phyloP scores from a whole-genome alignment of 768 basidiomycete species.

The Hypholoma fasciculare region DNA sequence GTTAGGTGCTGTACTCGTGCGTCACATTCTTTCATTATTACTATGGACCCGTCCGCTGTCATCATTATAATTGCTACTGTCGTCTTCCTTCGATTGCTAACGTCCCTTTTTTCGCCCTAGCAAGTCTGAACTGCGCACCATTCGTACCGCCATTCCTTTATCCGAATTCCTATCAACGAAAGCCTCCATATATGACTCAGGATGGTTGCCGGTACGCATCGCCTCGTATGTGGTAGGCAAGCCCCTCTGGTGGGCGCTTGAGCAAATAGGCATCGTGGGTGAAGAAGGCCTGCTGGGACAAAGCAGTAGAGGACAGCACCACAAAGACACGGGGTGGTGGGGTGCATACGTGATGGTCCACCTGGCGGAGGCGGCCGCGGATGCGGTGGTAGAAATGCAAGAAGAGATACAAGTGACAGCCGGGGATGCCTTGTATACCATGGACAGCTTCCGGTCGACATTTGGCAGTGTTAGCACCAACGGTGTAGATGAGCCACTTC shows the following conservation, averaged over 20 bases:
- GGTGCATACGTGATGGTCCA: conserved; percentile 72
- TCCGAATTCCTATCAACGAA: conserved; percentile 55
- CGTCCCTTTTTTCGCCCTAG: conserved; percentile 39
- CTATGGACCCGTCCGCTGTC: too few species aligned
- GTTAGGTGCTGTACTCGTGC: conserved; percentile 71
- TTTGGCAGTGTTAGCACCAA: conserved; percentile 49
- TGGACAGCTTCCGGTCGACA: conserved; percentile 56
- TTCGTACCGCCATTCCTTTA: conserved; percentile 45
- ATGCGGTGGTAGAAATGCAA: conserved; percentile 49
- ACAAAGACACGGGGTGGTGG: conserved; percentile 52
- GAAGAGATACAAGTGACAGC: conserved; percentile 42
- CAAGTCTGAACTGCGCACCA: conserved; percentile 67
- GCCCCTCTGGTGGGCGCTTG: conserved; percentile 86
- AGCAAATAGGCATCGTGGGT: conserved; percentile 71
- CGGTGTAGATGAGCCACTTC: conserved; percentile 35
- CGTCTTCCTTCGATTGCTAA: conserved; percentile 4
- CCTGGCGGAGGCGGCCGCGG: conserved; percentile 68
- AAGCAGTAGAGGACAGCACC: conserved; percentile 19
- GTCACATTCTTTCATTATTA: conserved; percentile 27
- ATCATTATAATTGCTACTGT: too few species aligned
- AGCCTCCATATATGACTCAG: conserved; percentile 66
- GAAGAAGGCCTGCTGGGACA: conserved; percentile 50
- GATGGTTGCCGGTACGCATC: conserved; percentile 69
- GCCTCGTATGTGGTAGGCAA: conserved; percentile 72
- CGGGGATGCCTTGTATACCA: conserved; percentile 61